phyloP scores from a whole-genome alignment of 176 grass and related monocot genomes.

The Oryza glaberrima region DNA sequence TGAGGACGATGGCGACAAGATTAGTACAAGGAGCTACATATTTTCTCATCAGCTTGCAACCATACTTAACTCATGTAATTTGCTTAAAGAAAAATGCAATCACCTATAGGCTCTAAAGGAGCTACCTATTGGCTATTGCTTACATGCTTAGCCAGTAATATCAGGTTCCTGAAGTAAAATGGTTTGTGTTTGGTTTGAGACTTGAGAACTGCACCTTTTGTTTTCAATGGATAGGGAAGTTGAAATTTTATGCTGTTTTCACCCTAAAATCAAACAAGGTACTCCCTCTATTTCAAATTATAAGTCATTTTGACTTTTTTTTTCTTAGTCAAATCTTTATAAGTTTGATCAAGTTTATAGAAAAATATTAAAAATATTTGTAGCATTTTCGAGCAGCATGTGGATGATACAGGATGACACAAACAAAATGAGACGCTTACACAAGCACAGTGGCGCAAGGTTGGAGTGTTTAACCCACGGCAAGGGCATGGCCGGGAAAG shows the following conservation, averaged over 20 bases:
- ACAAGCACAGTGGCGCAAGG: slow-evolving; percentile 19
- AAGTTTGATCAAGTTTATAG: no score
- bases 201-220: no score
- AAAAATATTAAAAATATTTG: no score
- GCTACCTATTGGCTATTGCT: background rate
- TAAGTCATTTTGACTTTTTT: no score
- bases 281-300: no score
- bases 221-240: background rate
- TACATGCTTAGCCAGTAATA: background rate
- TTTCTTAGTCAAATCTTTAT: no score
- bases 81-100: background rate
- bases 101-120: background rate
- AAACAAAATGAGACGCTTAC: slow-evolving; percentile 31
- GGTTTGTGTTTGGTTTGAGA: background rate
- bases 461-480: background rate
- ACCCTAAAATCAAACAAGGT: background rate
- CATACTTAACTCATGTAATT: background rate
- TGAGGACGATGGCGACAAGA: background rate
- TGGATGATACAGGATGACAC: slow-evolving; percentile 2
- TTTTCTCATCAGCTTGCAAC: background rate
- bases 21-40: background rate
- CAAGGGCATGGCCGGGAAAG: background rate
- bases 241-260: background rate
- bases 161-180: background rate
- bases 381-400: background rate